phyloP scores from a whole-genome alignment of 139 green algal genomes.

The Gonium pectorale region DNA sequence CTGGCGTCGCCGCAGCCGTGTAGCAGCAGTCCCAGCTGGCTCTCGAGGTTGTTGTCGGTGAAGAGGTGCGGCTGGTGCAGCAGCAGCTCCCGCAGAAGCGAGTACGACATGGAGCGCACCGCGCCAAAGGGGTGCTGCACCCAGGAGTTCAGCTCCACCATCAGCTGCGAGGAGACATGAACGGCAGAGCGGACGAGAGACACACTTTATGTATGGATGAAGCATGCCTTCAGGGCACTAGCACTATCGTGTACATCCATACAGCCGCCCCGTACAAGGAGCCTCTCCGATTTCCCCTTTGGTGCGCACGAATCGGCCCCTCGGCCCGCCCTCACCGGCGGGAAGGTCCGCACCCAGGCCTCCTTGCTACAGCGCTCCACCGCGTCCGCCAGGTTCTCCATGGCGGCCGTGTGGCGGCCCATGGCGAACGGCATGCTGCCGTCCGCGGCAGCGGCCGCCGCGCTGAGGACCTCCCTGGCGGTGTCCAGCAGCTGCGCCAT shows the following conservation, averaged over 20 bases:
- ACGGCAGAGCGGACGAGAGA: no score
- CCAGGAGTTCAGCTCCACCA: constrained; percentile 32
- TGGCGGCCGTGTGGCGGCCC: background rate
- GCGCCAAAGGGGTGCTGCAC: background rate
- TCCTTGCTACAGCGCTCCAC: constrained; percentile 6
- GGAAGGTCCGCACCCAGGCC: constrained; percentile 23
- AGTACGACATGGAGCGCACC: background rate
- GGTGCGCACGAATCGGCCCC: no score
- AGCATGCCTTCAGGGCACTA: no score
- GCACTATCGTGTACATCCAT: no score
- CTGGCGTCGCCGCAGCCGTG: background rate
- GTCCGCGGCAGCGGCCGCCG: background rate
- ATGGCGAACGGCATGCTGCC: no score
- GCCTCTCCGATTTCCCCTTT: no score
- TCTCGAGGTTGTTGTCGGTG: constrained; percentile 35
- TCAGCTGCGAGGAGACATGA: constrained; percentile 3
- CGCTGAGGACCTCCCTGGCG: background rate
- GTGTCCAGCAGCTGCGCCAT: constrained; percentile 26
- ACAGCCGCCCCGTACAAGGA: no score
- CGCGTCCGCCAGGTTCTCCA: constrained; percentile 25
- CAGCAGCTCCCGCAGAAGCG: constrained; percentile 26
- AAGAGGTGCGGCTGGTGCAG: constrained; percentile 26
- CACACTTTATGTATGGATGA: no score
- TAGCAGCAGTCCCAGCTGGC: constrained; percentile 11
- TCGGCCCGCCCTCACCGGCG: background rate